These are phyloP conservation scores for Isoetes taiwanensis DNA, from an alignment of 75 land plant species.

Conservation along the genomic window DNA sequence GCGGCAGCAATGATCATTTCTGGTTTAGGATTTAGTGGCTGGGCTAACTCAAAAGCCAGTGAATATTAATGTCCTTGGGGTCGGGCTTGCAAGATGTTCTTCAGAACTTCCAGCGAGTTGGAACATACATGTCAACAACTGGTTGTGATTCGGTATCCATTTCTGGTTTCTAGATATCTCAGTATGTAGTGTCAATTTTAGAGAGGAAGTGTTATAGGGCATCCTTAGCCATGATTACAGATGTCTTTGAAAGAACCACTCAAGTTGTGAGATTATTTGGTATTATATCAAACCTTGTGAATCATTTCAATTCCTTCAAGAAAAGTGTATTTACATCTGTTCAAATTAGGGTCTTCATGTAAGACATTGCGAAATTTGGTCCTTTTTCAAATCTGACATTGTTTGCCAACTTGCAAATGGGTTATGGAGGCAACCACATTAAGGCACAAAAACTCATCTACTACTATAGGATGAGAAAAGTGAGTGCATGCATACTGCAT, in stretches of 20 bases:
- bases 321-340: background rate
- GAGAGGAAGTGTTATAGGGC: no score
- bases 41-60: slow-evolving; percentile 80
- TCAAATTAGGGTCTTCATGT: slow-evolving; percentile 73
- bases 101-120: slow-evolving; percentile 71
- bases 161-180: no score
- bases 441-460: no score
- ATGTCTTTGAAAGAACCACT: slow-evolving; percentile 97
- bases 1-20: slow-evolving; percentile 74
- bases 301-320: no score
- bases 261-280: slow-evolving; percentile 98
- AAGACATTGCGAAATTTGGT: no score
- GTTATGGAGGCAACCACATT: no score
- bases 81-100: slow-evolving; percentile 80
- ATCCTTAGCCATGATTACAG: slow-evolving; percentile 21
- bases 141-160: slow-evolving; percentile 85
- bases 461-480: no score
- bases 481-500: no score
- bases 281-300: background rate
- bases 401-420: no score
- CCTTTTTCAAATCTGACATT: no score
- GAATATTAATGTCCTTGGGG: slow-evolving; percentile 85
- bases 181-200: no score
- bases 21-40: slow-evolving; percentile 93
- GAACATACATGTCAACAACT: slow-evolving; percentile 99